phyloP scores from a whole-genome alignment of 208 protist genomes.

The Trypanosoma caninum region DNA sequence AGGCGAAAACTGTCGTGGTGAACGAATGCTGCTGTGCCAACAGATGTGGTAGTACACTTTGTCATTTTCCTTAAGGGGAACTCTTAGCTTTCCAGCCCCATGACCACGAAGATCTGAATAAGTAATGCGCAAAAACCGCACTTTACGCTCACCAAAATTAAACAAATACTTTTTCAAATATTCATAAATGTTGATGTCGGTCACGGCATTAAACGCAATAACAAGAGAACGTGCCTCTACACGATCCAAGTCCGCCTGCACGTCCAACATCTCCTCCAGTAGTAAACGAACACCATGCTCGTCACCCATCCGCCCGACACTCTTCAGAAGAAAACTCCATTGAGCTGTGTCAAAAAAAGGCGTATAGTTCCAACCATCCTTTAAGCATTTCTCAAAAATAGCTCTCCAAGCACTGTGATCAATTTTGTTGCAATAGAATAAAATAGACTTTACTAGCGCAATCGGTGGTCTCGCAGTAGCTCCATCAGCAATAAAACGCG shows the following conservation, averaged over 20 bases:
- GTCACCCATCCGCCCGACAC: constrained; percentile 72
- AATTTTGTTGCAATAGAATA: constrained; percentile 77
- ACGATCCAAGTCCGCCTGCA: constrained; percentile 82
- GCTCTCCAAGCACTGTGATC: constrained; percentile 60
- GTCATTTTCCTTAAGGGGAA: constrained; percentile 82
- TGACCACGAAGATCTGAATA: constrained; percentile 84
- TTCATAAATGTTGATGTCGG: constrained; percentile 72
- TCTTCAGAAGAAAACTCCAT: constrained; percentile 85
- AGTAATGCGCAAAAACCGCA: constrained; percentile 80
- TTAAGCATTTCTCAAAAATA: constrained; percentile 76
- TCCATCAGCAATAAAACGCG: constrained; percentile 52
- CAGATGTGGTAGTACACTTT: constrained; percentile 89
- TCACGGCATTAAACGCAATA: constrained; percentile 77
- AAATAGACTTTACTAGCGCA: constrained; percentile 67
- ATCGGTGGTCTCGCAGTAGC: constrained; percentile 46
- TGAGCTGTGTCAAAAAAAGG: constrained; percentile 77
- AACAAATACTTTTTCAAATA: constrained; percentile 87
- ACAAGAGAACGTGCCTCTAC: constrained; percentile 74
- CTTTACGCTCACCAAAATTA: constrained; percentile 83
- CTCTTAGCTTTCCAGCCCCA: constrained; percentile 70
- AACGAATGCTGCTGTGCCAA: constrained; percentile 81
- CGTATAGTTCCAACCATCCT: constrained; percentile 82
- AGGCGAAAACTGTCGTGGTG: constrained; percentile 81
- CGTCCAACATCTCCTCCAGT: constrained; percentile 85
- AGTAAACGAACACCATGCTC: constrained; percentile 65